Percentiles rank a stretch among this genome's conserved stretches.
Evolutionary conservation across 176 grass and related monocot genomes (phyloP).

Genomic region (Carex kokanica): DNA sequence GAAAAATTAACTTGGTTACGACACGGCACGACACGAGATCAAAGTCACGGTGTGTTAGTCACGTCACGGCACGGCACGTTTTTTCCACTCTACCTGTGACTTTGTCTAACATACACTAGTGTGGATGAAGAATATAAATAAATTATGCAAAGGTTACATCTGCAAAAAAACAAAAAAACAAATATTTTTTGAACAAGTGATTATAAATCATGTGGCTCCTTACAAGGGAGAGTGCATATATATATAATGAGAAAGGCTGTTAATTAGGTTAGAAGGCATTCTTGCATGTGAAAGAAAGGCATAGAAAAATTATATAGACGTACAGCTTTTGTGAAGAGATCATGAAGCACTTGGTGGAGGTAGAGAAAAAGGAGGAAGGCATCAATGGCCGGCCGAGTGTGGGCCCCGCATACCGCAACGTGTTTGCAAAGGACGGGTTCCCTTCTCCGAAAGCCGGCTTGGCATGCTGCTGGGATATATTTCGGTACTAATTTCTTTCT

Average conservation of each 20-base stretch:
- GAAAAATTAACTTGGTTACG: no score
- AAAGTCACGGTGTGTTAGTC: no score
- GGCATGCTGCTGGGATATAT: conserved; percentile 88
- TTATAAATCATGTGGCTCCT: conserved; percentile 4
- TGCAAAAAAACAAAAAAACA: no score
- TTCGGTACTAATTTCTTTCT: conserved; percentile 47
- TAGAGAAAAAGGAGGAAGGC: conserved; percentile 54
- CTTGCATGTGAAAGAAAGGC: neutral
- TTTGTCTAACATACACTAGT: neutral
- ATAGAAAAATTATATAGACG: neutral
- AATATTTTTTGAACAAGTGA: neutral
- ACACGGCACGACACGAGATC: no score
- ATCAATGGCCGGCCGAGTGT: conserved; percentile 44
- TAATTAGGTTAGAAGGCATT: neutral
- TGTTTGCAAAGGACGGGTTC: conserved; percentile 68
- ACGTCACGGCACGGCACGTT: no score
- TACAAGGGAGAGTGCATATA: neutral
- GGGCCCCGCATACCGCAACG: conserved; percentile 73
- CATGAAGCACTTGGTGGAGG: conserved; percentile 74
- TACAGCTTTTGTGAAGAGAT: conserved; percentile 24
- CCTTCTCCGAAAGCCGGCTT: conserved; percentile 55
- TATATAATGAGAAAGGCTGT: neutral
- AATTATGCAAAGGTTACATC: neutral
- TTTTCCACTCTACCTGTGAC: no score
- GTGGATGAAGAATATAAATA: neutral